Evolutionary conservation across 2,329 filamentous ascomycete genomes (phyloP), one percentile per base, ranked within the genome.

Genomic region (Fusarium floridanum): DNA sequence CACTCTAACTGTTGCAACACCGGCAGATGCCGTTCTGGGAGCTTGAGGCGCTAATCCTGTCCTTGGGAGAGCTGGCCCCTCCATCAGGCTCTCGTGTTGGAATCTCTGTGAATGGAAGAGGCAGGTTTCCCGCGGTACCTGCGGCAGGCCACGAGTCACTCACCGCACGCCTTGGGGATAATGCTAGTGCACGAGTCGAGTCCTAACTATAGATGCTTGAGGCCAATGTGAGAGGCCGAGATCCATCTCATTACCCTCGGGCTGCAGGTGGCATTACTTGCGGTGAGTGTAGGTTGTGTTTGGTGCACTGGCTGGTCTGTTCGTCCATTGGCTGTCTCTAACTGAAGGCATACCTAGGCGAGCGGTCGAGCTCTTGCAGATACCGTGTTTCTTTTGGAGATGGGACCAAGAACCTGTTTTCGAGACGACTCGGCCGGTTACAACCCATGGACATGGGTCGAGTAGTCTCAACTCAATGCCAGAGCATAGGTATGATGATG

Each of bases 71-170:
- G 27, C 60, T 50, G 41, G 41, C 29, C 60, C 60, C 60, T 62
- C 60, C 45, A 14, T 16, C 41, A 50, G 60, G 43, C 32, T 62
- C 43, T 34, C 50, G 45, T 45, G 22, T 53, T 53, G 22, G 43
- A 24, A 39, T 39, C 32, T 12, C 5, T 53, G 14, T 24, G 17
- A 43, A 32, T 24, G 32, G 22, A 20, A n/a, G n/a, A 29, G n/a
- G 17, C 14, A 29, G n/a, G 57, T 27, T 34, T 61, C 60, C 20
- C 55, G 43, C 57, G 41, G 32, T 68, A 57, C 50, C 50, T 74
- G 43, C 67, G 64, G 68, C 37, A 68, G 61, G 53, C 29, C 32
- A 41, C 36, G 12, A 61, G 55, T 55, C 57, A 39, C 45, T 62
- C 57, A 65, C 56, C 24, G 43, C 53, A 64, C 34, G 32, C 34